Conservation (phyloP, 352 stramenopile genomes). For the Pythium apleroticum region DNA sequence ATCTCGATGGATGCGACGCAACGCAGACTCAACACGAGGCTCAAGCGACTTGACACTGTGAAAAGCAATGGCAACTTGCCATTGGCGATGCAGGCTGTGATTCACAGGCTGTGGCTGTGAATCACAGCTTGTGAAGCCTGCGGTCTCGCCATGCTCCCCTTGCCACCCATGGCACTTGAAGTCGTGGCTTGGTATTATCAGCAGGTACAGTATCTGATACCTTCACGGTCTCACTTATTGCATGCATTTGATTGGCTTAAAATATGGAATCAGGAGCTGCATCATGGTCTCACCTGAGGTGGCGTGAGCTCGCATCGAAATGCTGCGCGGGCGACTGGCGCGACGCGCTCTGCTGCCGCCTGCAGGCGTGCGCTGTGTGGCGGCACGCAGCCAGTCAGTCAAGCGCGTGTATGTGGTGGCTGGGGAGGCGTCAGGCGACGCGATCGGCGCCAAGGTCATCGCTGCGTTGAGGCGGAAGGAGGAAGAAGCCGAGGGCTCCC, state of each 20-base stretch:
- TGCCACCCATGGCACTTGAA: too few relatives aligned
- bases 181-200: too few relatives aligned
- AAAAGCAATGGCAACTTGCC: too few relatives aligned
- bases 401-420: conserved; percentile 64
- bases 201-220: too few relatives aligned
- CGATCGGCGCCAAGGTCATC: conserved; percentile 76
- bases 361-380: background rate
- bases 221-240: too few relatives aligned
- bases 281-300: background rate
- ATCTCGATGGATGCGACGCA: too few relatives aligned
- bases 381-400: background rate
- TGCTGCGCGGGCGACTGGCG: background rate
- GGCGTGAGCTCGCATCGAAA: background rate
- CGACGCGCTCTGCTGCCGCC: background rate
- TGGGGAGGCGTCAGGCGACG: conserved; percentile 70
- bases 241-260: background rate
- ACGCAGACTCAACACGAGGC: too few relatives aligned
- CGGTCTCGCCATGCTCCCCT: too few relatives aligned
- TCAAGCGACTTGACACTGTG: too few relatives aligned
- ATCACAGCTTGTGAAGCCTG: too few relatives aligned
- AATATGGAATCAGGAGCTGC: background rate
- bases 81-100: too few relatives aligned
- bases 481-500: conserved; percentile 9
- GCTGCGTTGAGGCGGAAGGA: conserved; percentile 38
- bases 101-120: too few relatives aligned